Base-by-base conservation (phyloP, 495 filamentous ascomycete genomes). In the Monascus purpureus region DNA sequence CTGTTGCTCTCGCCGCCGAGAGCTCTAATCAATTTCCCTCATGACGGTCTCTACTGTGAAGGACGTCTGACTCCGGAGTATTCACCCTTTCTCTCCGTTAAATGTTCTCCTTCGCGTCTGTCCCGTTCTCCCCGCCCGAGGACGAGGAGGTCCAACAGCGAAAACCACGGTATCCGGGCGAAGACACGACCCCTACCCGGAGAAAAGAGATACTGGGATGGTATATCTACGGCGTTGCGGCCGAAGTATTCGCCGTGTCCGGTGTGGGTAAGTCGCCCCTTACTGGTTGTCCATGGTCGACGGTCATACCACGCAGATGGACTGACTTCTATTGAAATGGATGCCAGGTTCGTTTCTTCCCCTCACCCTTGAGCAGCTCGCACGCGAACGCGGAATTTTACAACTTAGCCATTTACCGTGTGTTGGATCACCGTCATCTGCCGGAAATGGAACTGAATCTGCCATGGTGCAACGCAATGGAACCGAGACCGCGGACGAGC, bases 171-270 rank as follows among this genome's bases (percentile, higher is more conserved):
- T 93, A 88, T 53, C 62, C 61, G 15, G 82, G 77, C 35, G 83
- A 94, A 51, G 86, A 94, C 53, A 84, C 78, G 8, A 73, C 82
- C 14, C 66, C 77, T 35, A 93, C 86, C 13, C 83, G 75, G 49
- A 57, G 51, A 36, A 80, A 79, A 40, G 86, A 94, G 61, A 69
- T 93, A 18, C 62, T 67, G 28, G 86, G 86, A 37, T 94, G 85
- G 81, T 94, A 92, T 52, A 72, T 77, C 20, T 93, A 94, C 51
- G 81, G 73, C 17, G 87, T 87, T 57, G 86, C 85, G 13, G 81
- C 84, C 11, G 86, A 94, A 49, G 82, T 90, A 23, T 94, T 92
- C 50, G 83, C 88, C 6, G 80, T 94, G 19, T 93, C 84, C 46
- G 85, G 85, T 61, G 60, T 75, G 53, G 67, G 47, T 52, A 41